phyloP scores from a whole-genome alignment of 345 rosid species.

The Kandelia obovata region DNA sequence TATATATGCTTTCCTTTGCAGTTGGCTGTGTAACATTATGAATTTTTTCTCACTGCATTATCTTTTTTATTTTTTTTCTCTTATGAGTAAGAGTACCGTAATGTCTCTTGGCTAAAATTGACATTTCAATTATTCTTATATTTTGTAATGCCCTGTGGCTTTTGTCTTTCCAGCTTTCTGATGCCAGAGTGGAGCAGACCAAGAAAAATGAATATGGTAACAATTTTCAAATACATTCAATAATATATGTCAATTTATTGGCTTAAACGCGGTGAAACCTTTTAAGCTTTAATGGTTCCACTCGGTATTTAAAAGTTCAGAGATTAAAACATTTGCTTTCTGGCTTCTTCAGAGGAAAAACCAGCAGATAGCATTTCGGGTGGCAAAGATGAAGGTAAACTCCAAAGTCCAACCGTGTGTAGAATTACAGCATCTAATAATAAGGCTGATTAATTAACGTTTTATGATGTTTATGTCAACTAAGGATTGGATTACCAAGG shows the following conservation, averaged over 20 bases:
- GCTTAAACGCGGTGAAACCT: neutral
- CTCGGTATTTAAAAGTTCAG: conserved; percentile 5
- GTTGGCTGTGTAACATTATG: too few relatives aligned
- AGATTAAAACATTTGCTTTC: conserved; percentile 1
- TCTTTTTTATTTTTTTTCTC: neutral
- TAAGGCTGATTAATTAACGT: neutral
- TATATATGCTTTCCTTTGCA: neutral
- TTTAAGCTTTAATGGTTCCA: conserved; percentile 4
- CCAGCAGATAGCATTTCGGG: conserved; percentile 2
- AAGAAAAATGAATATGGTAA: neutral
- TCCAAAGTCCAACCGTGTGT: neutral
- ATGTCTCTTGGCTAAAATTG: neutral
- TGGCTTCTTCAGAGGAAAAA: conserved; percentile 14
- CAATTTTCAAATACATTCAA: conserved; percentile 10
- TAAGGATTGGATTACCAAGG: conserved; percentile 1
- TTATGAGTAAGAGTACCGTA: neutral
- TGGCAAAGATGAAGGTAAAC: neutral
- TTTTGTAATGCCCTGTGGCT: neutral
- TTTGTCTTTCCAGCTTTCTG: conserved; percentile 16
- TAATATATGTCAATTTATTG: conserved; percentile 17
- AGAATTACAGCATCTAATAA: neutral
- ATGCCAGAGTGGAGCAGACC: conserved; percentile 7
- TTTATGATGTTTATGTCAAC: neutral
- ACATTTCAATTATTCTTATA: neutral
- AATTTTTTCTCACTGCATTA: neutral